These are phyloP conservation scores for Claviceps humidiphila DNA, from an alignment of 2,329 filamentous ascomycete species.

Conservation along the genomic window DNA sequence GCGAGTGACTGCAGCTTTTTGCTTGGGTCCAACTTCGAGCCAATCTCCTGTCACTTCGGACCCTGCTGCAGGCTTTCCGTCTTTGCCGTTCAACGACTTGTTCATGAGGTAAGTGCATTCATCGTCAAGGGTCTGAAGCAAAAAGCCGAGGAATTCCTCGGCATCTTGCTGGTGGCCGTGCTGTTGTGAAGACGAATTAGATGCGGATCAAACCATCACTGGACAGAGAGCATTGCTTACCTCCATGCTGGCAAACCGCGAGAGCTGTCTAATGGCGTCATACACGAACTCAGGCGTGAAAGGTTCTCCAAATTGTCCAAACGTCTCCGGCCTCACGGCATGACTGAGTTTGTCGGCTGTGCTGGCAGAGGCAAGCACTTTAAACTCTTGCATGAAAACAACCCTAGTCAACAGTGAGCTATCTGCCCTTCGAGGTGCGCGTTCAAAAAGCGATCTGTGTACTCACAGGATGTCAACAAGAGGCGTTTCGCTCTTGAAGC, in stretches of 20 bases:
- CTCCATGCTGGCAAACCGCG: slow-evolving; percentile 84
- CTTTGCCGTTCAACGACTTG: slow-evolving; percentile 27
- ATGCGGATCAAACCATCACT: not conserved
- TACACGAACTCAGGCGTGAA: slow-evolving; percentile 94
- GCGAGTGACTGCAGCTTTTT: slow-evolving; percentile 73
- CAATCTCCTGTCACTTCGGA: slow-evolving; percentile 42
- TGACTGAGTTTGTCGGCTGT: slow-evolving; percentile 61
- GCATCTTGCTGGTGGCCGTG: slow-evolving; percentile 96
- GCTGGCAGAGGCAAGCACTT: slow-evolving; percentile 65
- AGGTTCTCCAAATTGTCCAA: slow-evolving; percentile 81
- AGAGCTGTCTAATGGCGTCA: slow-evolving; percentile 73
- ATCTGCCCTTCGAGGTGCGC: not conserved
- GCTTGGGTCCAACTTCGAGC: slow-evolving; percentile 88
- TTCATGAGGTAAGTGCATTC: slow-evolving; percentile 70
- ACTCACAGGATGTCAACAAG: slow-evolving; percentile 83
- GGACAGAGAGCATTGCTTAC: slow-evolving; percentile 31
- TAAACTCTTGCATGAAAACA: slow-evolving; percentile 90
- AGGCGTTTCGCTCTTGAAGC: slow-evolving; percentile 90
- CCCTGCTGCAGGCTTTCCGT: slow-evolving; percentile 18
- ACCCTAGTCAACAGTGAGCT: slow-evolving; percentile 43
- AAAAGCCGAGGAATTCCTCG: slow-evolving; percentile 88
- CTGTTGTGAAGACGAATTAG: slow-evolving; percentile 25
- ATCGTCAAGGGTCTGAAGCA: slow-evolving; percentile 84
- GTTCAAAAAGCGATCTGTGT: not conserved
- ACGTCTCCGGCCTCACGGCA: slow-evolving; percentile 64